Evolutionary conservation across 805 yeast genomes (phyloP).

Genomic region (Teunomyces atbi): DNA sequence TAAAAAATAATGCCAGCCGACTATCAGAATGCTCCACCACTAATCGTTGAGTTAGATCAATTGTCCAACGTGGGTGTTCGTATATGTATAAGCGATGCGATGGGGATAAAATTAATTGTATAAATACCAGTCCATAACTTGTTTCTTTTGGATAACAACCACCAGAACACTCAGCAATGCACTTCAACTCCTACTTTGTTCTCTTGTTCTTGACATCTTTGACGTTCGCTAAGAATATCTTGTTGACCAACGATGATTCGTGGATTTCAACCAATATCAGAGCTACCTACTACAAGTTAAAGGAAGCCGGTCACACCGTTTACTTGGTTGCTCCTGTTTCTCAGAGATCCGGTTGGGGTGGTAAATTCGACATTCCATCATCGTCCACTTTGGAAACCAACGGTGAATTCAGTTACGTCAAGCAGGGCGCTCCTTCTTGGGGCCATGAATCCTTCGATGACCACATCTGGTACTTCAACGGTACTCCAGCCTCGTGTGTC

Average conservation of each 20-base stretch:
- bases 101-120: not conserved
- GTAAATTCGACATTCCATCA: conserved; percentile 46
- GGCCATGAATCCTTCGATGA: conserved; percentile 42
- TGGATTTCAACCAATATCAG: conserved; percentile 22
- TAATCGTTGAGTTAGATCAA: no score
- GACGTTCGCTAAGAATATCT: conserved; percentile 16
- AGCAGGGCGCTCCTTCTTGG: conserved; percentile 53
- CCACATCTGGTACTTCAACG: conserved; percentile 51
- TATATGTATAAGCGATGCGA: not conserved
- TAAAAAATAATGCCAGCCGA: not conserved
- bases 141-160: not conserved
- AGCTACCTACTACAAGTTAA: conserved; percentile 24
- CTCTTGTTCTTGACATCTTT: conserved; percentile 10
- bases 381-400: conserved; percentile 38
- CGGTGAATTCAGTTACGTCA: conserved; percentile 48
- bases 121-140: not conserved
- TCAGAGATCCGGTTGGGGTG: conserved; percentile 55
- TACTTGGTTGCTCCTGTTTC: conserved; percentile 51
- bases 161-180: conserved; percentile 7
- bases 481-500: conserved; percentile 54
- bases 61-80: not conserved
- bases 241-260: conserved; percentile 21
- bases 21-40: not conserved
- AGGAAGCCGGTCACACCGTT: conserved; percentile 49
- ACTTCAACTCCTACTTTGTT: conserved; percentile 9